phyloP scores from a whole-genome alignment of 805 yeast species.

The Saccharomycopsis lassenensis region DNA sequence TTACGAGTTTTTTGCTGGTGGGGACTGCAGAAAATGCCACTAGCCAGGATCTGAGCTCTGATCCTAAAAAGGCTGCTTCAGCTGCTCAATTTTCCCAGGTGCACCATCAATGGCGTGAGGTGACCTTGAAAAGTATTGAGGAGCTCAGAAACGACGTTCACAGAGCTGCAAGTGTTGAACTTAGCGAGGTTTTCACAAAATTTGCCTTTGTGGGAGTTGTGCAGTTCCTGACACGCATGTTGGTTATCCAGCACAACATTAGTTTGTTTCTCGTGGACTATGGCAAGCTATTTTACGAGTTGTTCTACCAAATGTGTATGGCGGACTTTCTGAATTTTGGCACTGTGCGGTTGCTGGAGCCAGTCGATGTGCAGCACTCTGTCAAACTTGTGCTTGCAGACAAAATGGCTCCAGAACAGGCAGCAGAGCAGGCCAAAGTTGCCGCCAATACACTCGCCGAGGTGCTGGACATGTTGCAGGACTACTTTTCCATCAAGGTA shows the following conservation, averaged over 20 bases:
- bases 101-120: conserved; percentile 28
- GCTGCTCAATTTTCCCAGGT: background rate
- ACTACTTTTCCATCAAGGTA: conserved; percentile 58
- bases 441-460: conserved; percentile 25
- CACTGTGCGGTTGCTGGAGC: conserved; percentile 29
- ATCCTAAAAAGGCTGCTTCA: too few relatives aligned
- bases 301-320: conserved; percentile 74
- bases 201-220: conserved; percentile 75
- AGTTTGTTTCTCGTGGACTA: conserved; percentile 73
- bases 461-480: conserved; percentile 71
- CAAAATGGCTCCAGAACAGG: conserved; percentile 1
- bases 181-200: conserved; percentile 60
- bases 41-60: too few relatives aligned
- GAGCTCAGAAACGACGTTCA: conserved; percentile 44
- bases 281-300: conserved; percentile 50
- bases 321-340: conserved; percentile 81
- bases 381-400: conserved; percentile 26
- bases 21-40: too few relatives aligned
- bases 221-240: conserved; percentile 56
- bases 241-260: conserved; percentile 79
- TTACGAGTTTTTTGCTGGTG: conserved; percentile 28
- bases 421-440: too few relatives aligned
- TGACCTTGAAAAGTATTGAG: conserved; percentile 49
- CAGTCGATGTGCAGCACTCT: conserved; percentile 28
- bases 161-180: conserved; percentile 31